Conservation (phyloP, 306 rosid species). For the Urtica urens region DNA sequence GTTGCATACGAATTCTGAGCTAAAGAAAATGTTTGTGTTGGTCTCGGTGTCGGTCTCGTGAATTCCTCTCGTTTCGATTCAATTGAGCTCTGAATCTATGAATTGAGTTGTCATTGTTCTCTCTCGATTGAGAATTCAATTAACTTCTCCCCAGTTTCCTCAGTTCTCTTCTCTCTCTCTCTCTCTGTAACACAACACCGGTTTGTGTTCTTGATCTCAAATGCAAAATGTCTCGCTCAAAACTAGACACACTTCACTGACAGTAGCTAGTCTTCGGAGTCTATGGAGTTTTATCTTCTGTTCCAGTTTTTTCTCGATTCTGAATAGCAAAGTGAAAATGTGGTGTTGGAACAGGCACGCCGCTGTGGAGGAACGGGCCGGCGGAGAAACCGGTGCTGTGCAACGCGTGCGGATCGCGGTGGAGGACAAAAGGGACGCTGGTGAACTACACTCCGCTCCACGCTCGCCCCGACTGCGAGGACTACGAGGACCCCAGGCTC, state of each 20-base stretch:
- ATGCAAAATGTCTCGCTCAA: no score
- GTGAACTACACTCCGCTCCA: constrained; percentile 95
- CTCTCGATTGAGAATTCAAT: no score
- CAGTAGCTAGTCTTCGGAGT: constrained; percentile 15
- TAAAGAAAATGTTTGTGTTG: constrained; percentile 19
- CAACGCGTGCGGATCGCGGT: constrained; percentile 99
- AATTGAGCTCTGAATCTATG: constrained; percentile 29
- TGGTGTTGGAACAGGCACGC: constrained; percentile 87
- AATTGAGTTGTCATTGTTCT: constrained; percentile 6
- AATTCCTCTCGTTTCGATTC: constrained; percentile 11
- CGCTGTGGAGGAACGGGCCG: constrained; percentile 99
- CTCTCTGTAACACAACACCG: no score
- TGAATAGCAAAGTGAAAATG: no score
- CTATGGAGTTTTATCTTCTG: constrained; percentile 7
- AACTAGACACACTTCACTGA: constrained; percentile 19
- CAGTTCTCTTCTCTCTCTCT: neutral
- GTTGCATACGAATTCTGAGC: constrained; percentile 22
- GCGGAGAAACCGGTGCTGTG: constrained; percentile 95
- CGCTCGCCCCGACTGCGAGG: constrained; percentile 82
- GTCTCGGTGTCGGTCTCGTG: neutral
- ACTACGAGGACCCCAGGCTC: constrained; percentile 59
- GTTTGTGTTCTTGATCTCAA: no score
- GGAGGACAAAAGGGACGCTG: constrained; percentile 99
- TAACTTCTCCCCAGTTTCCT: no score
- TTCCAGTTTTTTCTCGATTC: no score